Evolutionary conservation across 306 rosid species (phyloP).

Genomic region (Quercus engelmannii): DNA sequence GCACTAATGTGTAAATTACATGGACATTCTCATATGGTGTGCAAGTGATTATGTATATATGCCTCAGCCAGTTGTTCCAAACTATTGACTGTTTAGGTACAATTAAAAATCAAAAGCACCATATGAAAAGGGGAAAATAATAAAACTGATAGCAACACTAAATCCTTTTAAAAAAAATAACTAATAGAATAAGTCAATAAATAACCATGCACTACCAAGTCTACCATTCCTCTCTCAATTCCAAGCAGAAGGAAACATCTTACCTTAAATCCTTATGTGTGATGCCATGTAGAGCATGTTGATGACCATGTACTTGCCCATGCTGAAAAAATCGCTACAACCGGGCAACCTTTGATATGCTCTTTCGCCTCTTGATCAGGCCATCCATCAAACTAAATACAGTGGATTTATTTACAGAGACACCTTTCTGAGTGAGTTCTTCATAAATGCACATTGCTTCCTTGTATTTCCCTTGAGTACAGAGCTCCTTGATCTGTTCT

Average conservation of each 20-base stretch:
- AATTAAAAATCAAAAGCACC: not conserved
- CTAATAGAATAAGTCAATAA: not conserved
- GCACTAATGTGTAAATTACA: not conserved
- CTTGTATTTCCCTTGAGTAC: constrained; percentile 66
- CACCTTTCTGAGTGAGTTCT: constrained; percentile 56
- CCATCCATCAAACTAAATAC: constrained; percentile 75
- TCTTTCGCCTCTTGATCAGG: constrained; percentile 67
- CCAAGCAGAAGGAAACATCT: not conserved
- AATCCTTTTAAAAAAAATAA: too few species aligned
- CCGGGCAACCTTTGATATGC: constrained; percentile 41
- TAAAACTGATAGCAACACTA: not conserved
- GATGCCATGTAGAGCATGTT: not conserved
- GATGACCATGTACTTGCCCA: not conserved
- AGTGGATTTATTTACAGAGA: constrained; percentile 42
- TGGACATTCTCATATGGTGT: too few species aligned
- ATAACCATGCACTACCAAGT: not conserved
- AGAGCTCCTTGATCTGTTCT: constrained; percentile 53
- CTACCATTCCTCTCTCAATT: not conserved
- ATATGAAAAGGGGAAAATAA: not conserved
- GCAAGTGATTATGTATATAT: too few species aligned
- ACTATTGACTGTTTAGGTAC: not conserved
- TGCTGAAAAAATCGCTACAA: constrained; percentile 6
- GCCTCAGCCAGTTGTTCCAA: not conserved
- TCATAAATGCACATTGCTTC: constrained; percentile 68
- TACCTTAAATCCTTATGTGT: constrained; percentile 1